Percentiles rank a stretch among this genome's conserved stretches.
Evolutionary conservation across 1,139 yeast species (phyloP).

Genomic region (Geotrichum reessii): DNA sequence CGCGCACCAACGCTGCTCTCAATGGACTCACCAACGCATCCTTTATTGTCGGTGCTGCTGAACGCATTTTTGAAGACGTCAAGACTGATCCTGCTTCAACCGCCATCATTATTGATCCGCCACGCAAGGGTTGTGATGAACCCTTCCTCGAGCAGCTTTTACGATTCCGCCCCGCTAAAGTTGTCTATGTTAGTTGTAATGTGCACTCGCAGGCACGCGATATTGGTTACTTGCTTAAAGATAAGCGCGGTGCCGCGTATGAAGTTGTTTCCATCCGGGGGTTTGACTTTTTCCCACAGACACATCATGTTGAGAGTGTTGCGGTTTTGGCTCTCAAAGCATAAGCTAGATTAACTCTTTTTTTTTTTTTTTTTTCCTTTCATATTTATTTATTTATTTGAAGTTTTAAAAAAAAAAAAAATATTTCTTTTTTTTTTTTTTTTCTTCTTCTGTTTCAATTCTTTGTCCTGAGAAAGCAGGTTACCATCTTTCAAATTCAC

Average conservation of each 20-base stretch:
- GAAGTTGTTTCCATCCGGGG: conserved; percentile 79
- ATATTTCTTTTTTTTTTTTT: too few species aligned
- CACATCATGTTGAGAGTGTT: conserved; percentile 94
- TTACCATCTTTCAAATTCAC: too few species aligned
- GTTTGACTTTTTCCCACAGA: conserved; percentile 96
- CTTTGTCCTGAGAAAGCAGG: too few species aligned
- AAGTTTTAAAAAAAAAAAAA: background rate
- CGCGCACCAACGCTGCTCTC: conserved; percentile 68
- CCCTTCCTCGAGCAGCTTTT: conserved; percentile 79
- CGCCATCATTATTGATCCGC: conserved; percentile 91
- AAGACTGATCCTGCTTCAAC: conserved; percentile 69
- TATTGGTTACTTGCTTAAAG: conserved; percentile 69
- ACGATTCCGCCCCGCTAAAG: conserved; percentile 72
- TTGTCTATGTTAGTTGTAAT: conserved; percentile 91
- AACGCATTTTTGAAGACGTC: conserved; percentile 73
- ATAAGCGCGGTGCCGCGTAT: conserved; percentile 41
- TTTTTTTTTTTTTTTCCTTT: background rate
- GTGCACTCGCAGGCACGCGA: conserved; percentile 98
- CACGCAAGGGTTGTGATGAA: conserved; percentile 93
- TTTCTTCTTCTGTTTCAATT: too few species aligned
- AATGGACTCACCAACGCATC: conserved; percentile 72
- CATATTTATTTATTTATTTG: background rate
- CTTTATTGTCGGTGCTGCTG: conserved; percentile 90
- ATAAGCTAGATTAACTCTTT: background rate
- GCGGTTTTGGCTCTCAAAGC: conserved; percentile 54